Evolutionary conservation across 2,329 filamentous ascomycete genomes (phyloP).

Genomic region (Huntiella omanensis): DNA sequence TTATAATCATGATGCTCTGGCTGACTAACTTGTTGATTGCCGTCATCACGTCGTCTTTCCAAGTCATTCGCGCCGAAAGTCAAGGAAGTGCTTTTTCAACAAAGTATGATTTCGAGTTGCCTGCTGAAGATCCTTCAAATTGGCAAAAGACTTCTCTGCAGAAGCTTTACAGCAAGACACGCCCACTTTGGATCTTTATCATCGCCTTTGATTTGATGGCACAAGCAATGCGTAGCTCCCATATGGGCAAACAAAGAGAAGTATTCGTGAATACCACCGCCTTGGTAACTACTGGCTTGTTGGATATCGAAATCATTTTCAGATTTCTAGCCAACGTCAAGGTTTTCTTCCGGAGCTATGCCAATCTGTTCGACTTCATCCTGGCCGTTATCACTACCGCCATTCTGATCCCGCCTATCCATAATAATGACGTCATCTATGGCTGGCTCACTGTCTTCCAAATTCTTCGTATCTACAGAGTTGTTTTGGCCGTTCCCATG

Average conservation of each 20-base stretch:
- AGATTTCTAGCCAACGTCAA: conserved; percentile 67
- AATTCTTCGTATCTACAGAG: conserved; percentile 75
- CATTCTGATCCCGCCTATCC: conserved; percentile 72
- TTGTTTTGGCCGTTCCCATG: conserved; percentile 75
- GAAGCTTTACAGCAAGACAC: conserved; percentile 53
- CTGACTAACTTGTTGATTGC: conserved; percentile 86
- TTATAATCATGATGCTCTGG: conserved; percentile 91
- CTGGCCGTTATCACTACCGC: conserved; percentile 67
- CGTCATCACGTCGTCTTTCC: conserved; percentile 95
- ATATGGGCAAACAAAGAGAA: conserved; percentile 44
- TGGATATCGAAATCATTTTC: conserved; percentile 66
- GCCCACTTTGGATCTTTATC: conserved; percentile 58
- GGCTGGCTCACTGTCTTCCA: conserved; percentile 86
- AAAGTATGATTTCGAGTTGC: conserved; percentile 27
- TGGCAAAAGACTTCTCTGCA: conserved; percentile 37
- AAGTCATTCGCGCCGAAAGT: conserved; percentile 93
- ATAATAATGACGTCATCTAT: conserved; percentile 50
- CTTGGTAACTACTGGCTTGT: conserved; percentile 53
- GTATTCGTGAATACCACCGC: conserved; percentile 55
- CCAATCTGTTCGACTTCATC: conserved; percentile 62
- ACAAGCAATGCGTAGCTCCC: conserved; percentile 58
- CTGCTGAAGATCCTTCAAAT: conserved; percentile 35
- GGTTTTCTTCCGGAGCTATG: conserved; percentile 51
- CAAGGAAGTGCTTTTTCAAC: conserved; percentile 65
- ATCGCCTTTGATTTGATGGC: conserved; percentile 67